Conservation (phyloP, 805 yeast genomes). For the Hanseniaspora valbyensis region DNA sequence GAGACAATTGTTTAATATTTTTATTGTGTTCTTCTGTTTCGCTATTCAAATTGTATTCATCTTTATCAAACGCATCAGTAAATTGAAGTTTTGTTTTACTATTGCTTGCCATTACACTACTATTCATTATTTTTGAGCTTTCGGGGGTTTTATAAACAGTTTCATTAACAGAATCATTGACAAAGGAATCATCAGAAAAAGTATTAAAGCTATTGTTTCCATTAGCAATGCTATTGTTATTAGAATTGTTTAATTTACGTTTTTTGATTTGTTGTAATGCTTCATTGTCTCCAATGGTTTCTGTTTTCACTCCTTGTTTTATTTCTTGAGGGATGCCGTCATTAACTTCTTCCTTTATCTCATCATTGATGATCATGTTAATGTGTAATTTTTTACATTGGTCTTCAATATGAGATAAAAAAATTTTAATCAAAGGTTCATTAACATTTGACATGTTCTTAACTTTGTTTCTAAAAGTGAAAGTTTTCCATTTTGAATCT, state of each 20-base stretch:
- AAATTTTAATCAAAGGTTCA: neutral
- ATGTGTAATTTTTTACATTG: conserved; percentile 11
- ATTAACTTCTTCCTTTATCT: neutral
- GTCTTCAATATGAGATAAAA: conserved; percentile 6
- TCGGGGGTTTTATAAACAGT: neutral
- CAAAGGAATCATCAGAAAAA: neutral
- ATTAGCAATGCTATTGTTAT: neutral
- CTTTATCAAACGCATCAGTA: neutral
- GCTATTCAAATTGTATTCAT: neutral
- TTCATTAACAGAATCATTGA: neutral
- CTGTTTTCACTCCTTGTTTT: neutral
- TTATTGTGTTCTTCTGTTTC: neutral
- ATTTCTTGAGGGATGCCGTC: neutral
- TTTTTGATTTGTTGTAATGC: neutral
- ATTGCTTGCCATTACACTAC: neutral
- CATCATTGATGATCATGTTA: conserved; percentile 6
- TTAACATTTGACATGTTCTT: conserved; percentile 11
- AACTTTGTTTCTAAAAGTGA: conserved; percentile 14
- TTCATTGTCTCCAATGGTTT: neutral
- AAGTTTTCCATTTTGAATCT: conserved; percentile 14
- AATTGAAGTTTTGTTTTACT: neutral
- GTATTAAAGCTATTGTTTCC: too few relatives aligned
- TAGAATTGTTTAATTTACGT: neutral
- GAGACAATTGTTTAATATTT: neutral
- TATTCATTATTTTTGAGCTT: neutral